phyloP scores from a whole-genome alignment of 2,329 filamentous ascomycete genomes.

The Metarhizium brunneum region DNA sequence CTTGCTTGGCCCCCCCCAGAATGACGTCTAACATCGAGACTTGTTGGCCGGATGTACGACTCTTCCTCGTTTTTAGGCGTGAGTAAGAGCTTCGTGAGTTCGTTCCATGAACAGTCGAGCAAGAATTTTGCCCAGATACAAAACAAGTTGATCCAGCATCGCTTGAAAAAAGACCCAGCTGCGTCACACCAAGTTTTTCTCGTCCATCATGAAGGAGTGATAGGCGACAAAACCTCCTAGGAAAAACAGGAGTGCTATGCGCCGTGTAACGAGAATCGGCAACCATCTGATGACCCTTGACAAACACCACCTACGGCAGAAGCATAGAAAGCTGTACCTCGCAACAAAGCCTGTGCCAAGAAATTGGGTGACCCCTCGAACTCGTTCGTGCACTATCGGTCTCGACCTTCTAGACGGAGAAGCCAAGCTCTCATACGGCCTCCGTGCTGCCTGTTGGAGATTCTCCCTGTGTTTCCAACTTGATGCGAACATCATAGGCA shows the following conservation, averaged over 20 bases:
- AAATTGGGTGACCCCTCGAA: background rate
- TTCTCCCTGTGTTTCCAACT: background rate
- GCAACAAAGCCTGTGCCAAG: background rate
- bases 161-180: background rate
- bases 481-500: background rate
- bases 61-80: background rate
- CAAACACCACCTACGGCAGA: constrained; percentile 1
- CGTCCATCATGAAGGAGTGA: background rate
- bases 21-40: background rate
- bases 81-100: background rate
- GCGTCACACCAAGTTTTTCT: background rate
- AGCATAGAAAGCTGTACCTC: background rate
- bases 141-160: background rate
- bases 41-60: background rate
- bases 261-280: constrained; percentile 1
- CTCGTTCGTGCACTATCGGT: background rate
- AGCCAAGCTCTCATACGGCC: background rate
- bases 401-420: background rate
- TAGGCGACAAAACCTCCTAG: background rate
- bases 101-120: background rate
- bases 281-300: background rate
- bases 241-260: background rate
- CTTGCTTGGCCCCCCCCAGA: background rate
- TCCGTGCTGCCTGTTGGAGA: background rate
- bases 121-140: background rate